Conservation (phyloP, 176 grass and related monocot species). For the Triticum monococcum region DNA sequence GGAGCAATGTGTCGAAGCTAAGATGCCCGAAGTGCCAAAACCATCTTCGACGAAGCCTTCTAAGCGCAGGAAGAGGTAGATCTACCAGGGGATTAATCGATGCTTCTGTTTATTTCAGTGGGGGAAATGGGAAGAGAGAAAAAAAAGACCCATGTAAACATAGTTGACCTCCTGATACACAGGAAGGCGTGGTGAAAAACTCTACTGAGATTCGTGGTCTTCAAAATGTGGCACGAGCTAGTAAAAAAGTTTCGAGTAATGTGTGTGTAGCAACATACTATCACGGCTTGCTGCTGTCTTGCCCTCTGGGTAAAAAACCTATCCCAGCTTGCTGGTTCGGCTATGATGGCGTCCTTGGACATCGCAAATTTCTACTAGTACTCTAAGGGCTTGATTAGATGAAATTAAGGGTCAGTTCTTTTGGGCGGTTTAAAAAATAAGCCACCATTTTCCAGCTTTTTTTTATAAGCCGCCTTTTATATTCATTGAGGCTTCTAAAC, state of each 20-base stretch:
- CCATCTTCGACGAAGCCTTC: conserved; percentile 30
- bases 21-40: conserved; percentile 45
- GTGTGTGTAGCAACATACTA: background rate
- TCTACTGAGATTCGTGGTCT: background rate
- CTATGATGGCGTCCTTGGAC: too few relatives aligned
- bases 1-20: conserved; percentile 55
- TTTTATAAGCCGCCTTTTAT: too few relatives aligned
- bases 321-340: too few relatives aligned
- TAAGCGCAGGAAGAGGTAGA: conserved; percentile 64
- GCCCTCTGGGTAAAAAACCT: too few relatives aligned
- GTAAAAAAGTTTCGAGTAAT: background rate
- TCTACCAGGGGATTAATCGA: background rate
- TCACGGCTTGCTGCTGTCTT: too few relatives aligned
- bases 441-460: too few relatives aligned
- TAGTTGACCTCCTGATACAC: background rate
- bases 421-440: too few relatives aligned
- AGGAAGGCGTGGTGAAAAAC: background rate
- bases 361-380: too few relatives aligned
- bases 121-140: background rate
- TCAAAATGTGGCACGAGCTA: too few relatives aligned
- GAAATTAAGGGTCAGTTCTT: too few relatives aligned
- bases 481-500: too few relatives aligned
- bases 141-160: background rate
- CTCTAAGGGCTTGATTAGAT: too few relatives aligned
- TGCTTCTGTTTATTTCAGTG: background rate